Conservation (phyloP, 805 yeast species). For the Barnettozyma siamensis region DNA sequence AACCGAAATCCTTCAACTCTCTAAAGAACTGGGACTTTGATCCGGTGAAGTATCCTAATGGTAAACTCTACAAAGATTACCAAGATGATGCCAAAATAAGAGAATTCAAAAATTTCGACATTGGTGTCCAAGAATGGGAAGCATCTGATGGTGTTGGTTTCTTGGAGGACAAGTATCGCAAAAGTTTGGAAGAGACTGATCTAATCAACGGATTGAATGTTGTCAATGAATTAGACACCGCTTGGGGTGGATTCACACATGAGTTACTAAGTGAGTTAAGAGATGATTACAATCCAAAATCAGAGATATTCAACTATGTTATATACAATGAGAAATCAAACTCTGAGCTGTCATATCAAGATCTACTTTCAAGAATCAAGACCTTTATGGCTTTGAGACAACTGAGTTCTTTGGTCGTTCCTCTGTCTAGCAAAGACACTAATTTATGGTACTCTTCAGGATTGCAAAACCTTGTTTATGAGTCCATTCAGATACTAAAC, state of each 20-base stretch:
- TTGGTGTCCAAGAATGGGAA: conserved; percentile 60
- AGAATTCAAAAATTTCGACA: conserved; percentile 40
- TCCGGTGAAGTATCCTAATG: conserved; percentile 26
- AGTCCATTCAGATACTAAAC: conserved; percentile 37
- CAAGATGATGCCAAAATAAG: conserved; percentile 21
- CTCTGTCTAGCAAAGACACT: conserved; percentile 31
- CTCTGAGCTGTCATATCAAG: conserved; percentile 11
- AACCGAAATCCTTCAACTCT: conserved; percentile 51
- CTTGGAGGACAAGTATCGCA: conserved; percentile 54
- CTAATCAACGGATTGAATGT: conserved; percentile 64
- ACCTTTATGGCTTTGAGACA: conserved; percentile 41
- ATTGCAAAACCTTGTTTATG: conserved; percentile 37
- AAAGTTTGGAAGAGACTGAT: conserved; percentile 71
- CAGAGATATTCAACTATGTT: conserved; percentile 43
- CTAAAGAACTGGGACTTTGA: conserved; percentile 58
- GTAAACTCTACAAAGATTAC: conserved; percentile 19
- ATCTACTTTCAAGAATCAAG: conserved; percentile 37
- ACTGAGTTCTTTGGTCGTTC: conserved; percentile 50
- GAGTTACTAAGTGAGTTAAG: conserved; percentile 46
- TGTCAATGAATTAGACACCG: conserved; percentile 63
- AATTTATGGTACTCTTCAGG: conserved; percentile 41
- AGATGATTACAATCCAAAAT: conserved; percentile 65
- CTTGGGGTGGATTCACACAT: conserved; percentile 78
- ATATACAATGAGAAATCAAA: conserved; percentile 25
- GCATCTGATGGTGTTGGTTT: conserved; percentile 39